Base-by-base conservation (phyloP, 1,284 basidiomycete genomes). In the Papiliotrema fonsecae region DNA sequence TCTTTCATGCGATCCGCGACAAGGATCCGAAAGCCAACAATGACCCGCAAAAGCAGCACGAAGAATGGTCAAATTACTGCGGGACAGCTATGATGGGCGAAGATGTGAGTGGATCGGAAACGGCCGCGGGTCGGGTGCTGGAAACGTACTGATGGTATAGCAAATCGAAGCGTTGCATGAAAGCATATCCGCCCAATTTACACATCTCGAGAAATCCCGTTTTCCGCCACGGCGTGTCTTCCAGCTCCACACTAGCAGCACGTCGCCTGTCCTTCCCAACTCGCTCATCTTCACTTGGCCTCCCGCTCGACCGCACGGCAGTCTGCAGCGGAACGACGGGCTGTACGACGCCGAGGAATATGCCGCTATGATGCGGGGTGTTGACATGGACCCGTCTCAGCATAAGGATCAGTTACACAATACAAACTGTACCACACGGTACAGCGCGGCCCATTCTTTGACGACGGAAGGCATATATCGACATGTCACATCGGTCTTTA, bases 51-150 rank as follows among this genome's bases (percentile, higher is more conserved):
- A 69, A 75, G 42, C 69, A 80, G 64, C 87, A 87, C 72, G 85
- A 86, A 1, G 77, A 79, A 31, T 97, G 93, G 93, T 82, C 88
- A 10, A 97, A 96, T 70, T 96, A 87, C 85, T 97, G 93, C 70
- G 91, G 91, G 47, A 90, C 88, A 0, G 83, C 67, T 1, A 56
- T 50, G 7, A 73, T 78, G 64, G 65, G 62, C 16, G 62, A 72
- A 11, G 67, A 76, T 35, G 74, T 77, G 55, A 57, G 73, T 4
- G 18, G 26, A 35, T n/a, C n/a, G n/a, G n/a, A n/a, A n/a, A n/a
- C n/a, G n/a, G n/a, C n/a, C n/a, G n/a, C n/a, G n/a, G n/a, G n/a
- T n/a, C n/a, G n/a, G n/a, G n/a, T 6, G 10, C 39, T 24, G 5
- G 11, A 36, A n/a, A 27, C 6, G 34, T 21, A 75, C 40, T 31